These are phyloP conservation scores for Endoconidiophora polonica DNA, from an alignment of 2,329 filamentous ascomycete species.

Conservation along the genomic window DNA sequence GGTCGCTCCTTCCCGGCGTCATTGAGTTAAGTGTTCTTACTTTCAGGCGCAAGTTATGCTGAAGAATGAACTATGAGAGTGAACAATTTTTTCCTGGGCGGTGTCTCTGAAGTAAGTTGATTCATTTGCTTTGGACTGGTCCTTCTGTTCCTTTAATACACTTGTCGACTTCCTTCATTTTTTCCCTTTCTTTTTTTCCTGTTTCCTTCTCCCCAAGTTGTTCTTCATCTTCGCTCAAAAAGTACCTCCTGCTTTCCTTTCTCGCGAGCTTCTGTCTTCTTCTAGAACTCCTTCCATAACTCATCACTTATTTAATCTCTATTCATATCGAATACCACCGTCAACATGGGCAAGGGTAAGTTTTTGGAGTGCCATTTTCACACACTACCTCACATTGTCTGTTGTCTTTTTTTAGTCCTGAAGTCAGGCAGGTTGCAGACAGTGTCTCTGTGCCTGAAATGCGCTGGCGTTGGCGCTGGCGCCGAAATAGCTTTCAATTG, in stretches of 20 bases:
- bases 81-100: neutral
- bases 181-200: conserved; percentile 1
- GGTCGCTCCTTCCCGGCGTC: conserved; percentile 6
- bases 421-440: no score
- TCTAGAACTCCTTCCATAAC: neutral
- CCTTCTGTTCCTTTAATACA: neutral
- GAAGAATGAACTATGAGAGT: no score
- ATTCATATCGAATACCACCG: neutral
- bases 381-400: neutral
- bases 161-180: neutral
- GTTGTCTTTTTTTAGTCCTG: neutral
- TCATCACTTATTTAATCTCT: conserved; percentile 6
- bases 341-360: conserved; percentile 13
- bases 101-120: neutral
- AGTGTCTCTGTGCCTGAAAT: no score
- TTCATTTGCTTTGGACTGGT: neutral
- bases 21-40: neutral
- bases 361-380: no score
- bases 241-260: neutral
- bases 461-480: no score
- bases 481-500: no score
- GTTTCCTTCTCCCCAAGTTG: conserved; percentile 6
- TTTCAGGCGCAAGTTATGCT: neutral
- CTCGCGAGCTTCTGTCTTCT: conserved; percentile 1
- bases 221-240: conserved; percentile 7